Percentiles rank a stretch among this genome's conserved stretches.
Evolutionary conservation across 192 early-diverging fungal genomes (phyloP).

Genomic region (Gamsiella multidivaricata): DNA sequence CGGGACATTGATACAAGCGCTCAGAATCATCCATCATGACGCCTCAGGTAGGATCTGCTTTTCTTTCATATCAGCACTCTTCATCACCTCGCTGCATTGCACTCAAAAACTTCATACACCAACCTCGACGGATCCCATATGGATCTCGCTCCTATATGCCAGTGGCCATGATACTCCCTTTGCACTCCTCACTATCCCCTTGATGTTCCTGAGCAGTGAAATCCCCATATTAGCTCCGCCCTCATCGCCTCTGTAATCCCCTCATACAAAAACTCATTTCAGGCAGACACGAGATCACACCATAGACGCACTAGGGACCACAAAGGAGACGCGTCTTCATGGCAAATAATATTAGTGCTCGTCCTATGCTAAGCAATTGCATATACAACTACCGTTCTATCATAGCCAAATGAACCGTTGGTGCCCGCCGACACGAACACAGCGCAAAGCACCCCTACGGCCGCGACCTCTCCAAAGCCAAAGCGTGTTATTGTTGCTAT

Average conservation of each 20-base stretch:
- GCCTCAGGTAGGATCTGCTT: constrained; percentile 25
- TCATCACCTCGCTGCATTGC: neutral
- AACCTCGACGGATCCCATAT: constrained; percentile 9
- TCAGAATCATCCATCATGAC: constrained; percentile 19
- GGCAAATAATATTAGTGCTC: constrained; percentile 8
- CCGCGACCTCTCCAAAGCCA: constrained; percentile 12
- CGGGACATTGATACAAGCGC: constrained; percentile 18
- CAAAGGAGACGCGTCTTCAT: neutral
- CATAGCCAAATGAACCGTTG: constrained; percentile 37
- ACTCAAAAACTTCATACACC: constrained; percentile 41
- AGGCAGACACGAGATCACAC: neutral
- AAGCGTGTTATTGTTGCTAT: constrained; percentile 9
- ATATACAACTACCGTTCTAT: neutral
- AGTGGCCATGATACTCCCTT: constrained; percentile 3
- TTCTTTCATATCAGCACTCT: neutral
- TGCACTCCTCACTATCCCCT: neutral
- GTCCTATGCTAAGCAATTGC: neutral
- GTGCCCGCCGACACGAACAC: constrained; percentile 32
- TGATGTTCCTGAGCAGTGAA: constrained; percentile 1
- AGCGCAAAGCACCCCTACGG: neutral
- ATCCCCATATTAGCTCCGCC: neutral
- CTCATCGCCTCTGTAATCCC: constrained; percentile 3
- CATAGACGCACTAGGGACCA: constrained; percentile 26
- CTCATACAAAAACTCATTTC: constrained; percentile 27
- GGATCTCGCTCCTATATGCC: constrained; percentile 23